Base-by-base conservation (phyloP, 2,329 filamentous ascomycete species). In the Fusarium chlamydosporum region DNA sequence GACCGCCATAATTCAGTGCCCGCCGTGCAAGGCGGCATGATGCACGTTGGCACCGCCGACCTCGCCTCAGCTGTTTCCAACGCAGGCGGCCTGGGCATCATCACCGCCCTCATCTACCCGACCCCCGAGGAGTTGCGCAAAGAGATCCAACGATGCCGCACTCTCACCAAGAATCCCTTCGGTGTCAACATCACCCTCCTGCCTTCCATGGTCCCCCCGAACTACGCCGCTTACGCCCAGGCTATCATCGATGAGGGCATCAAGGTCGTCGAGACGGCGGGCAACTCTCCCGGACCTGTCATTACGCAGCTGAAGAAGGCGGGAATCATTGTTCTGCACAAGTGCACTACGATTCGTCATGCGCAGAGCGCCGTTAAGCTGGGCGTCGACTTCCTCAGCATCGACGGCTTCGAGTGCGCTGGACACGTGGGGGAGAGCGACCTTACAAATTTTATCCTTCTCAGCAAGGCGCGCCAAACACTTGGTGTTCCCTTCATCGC, bases 321-420 rank as follows among this genome's bases (percentile, higher is more conserved):
- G 7, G 89, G 89, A 58, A 87, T 88, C 75, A 95, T 87, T 57
- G 89, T 99, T 73, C 84, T 99, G 58, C 96, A 99, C 87, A 99
- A 99, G 83, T 98, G 96, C 85, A 99, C 96, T 10, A 96, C 93
- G 7, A 97, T 99, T 81, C 86, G 94, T 56, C 96, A 99, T 78
- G 96, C 96, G 20, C 88, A 93, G 79, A 94, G 91, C 70, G 96
- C 96, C 48, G 87, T 97, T 61, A 97, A 97, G 81, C 89, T 98
- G 38, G 96, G 96, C 68, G 96, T 97, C 6, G 96, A 99, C 80
- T 98, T 99, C 81, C 83, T 99, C 60, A 94, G 91, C 71, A 98
- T 99, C 74, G 96, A 99, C 78, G 96, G 96, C 42, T 98, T 99
- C 78, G 96, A 99, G 81, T 99, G 96, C 82, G 96, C 94, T 42